Percentiles rank a stretch among this genome's conserved stretches.
Evolutionary conservation across 768 basidiomycete species (phyloP).

Genomic region (Agaricus blazei): DNA sequence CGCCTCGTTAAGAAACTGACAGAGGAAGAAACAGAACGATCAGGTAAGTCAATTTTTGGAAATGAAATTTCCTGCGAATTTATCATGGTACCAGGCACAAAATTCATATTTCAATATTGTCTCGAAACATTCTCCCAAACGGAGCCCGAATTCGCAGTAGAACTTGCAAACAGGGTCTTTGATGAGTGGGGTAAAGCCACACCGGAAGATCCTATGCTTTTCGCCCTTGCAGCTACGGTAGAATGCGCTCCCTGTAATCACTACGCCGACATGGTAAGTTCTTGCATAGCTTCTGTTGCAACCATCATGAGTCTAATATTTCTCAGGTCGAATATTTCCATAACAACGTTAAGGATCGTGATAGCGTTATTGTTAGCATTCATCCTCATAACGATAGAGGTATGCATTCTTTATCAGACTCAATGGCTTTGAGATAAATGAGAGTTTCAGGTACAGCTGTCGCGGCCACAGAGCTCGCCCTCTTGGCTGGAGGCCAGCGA

Average conservation of each 20-base stretch:
- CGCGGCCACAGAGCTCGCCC: constrained; percentile 87
- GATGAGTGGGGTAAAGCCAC: constrained; percentile 83
- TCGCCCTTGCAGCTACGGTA: constrained; percentile 95
- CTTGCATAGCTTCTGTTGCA: background rate
- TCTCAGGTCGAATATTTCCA: constrained; percentile 89
- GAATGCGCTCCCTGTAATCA: constrained; percentile 97
- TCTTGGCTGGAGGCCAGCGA: constrained; percentile 89
- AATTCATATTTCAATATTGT: constrained; percentile 66
- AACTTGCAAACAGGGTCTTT: constrained; percentile 91
- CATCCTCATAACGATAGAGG: constrained; percentile 98
- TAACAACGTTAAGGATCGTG: constrained; percentile 76
- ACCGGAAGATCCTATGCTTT: constrained; percentile 83
- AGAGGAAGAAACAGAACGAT: constrained; percentile 74
- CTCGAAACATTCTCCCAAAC: constrained; percentile 98
- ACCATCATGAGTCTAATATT: background rate
- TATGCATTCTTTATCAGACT: constrained; percentile 20
- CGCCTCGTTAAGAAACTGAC: constrained; percentile 79
- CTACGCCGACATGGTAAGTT: constrained; percentile 86
- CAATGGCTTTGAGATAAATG: background rate
- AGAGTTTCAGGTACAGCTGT: constrained; percentile 70
- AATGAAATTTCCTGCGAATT: background rate
- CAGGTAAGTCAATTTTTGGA: constrained; percentile 88
- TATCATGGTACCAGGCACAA: background rate
- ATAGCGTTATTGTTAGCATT: constrained; percentile 83
- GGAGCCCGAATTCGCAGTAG: constrained; percentile 89